A percentile compares a stretch with the other conserved stretches of the same genome.
Conservation (phyloP, 352 stramenopile genomes). For the Globisporangium irregulare region DNA sequence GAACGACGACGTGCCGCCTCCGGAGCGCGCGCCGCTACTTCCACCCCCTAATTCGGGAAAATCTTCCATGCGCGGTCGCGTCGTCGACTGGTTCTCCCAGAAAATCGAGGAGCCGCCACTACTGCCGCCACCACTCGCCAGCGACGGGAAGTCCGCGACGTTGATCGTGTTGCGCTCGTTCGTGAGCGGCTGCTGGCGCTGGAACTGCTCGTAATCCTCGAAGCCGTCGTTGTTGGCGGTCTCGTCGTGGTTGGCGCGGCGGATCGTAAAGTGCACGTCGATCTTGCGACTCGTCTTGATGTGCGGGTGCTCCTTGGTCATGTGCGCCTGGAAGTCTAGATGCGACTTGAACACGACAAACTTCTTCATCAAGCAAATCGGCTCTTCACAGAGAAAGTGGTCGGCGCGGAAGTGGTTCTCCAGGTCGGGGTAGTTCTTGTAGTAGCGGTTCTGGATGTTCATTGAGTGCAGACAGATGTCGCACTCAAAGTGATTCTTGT, state of each 20-base stretch:
- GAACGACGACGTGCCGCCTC: constrained; percentile 33
- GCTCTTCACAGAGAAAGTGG: constrained; percentile 88
- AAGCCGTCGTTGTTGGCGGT: constrained; percentile 31
- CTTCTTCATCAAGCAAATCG: constrained; percentile 75
- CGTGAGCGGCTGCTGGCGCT: constrained; percentile 18
- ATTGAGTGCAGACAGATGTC: constrained; percentile 83
- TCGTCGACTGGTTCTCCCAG: constrained; percentile 61
- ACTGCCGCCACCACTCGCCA: constrained; percentile 29
- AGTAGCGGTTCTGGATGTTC: constrained; percentile 86
- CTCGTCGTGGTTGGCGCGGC: constrained; percentile 39
- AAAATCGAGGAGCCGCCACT: constrained; percentile 39
- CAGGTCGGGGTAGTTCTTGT: constrained; percentile 90
- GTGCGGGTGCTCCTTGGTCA: constrained; percentile 77
- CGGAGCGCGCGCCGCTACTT: constrained; percentile 11
- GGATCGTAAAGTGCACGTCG: constrained; percentile 83
- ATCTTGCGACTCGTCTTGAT: constrained; percentile 86
- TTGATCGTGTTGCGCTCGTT: constrained; percentile 61
- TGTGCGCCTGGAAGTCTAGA: constrained; percentile 83
- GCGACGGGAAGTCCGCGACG: constrained; percentile 82
- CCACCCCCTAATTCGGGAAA: constrained; percentile 56
- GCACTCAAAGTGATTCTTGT: constrained; percentile 92
- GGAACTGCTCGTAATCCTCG: constrained; percentile 50
- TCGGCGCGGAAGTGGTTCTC: constrained; percentile 89
- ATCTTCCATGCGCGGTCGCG: constrained; percentile 53
- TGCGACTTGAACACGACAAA: constrained; percentile 90